Percentiles rank a stretch among this genome's conserved stretches.
Conservation (phyloP, 1,284 basidiomycete species). For the Uromyces viciae-fabae region DNA sequence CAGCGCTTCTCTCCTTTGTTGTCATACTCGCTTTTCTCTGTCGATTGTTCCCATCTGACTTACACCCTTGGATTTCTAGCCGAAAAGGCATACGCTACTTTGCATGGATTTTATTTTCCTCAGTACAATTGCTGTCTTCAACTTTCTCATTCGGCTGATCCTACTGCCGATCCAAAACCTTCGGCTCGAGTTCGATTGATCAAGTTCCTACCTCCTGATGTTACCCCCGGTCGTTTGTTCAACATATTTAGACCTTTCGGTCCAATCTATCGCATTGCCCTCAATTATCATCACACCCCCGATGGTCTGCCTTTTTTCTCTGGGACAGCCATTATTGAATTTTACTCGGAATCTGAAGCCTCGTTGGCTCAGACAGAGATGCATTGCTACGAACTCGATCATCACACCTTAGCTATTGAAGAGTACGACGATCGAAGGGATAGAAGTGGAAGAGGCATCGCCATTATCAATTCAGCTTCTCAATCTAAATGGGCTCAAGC, state of each 20-base stretch:
- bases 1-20: no score
- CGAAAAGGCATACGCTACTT: conserved; percentile 77
- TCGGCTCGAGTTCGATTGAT: conserved; percentile 64
- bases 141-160: conserved; percentile 69
- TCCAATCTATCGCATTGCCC: conserved; percentile 47
- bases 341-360: conserved; percentile 47
- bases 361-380: conserved; percentile 42
- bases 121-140: conserved; percentile 61
- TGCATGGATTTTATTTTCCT: conserved; percentile 69
- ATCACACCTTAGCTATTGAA: conserved; percentile 47
- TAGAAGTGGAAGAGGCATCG: conserved; percentile 1
- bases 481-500: conserved; percentile 42
- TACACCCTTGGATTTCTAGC: conserved; percentile 58
- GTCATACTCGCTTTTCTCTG: no score
- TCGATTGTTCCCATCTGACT: no score
- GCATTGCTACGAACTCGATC: conserved; percentile 48
- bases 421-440: conserved; percentile 46
- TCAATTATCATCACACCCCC: conserved; percentile 34
- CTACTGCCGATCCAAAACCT: conserved; percentile 67
- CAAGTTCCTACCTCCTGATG: conserved; percentile 67
- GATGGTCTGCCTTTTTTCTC: conserved; percentile 15
- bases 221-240: conserved; percentile 68
- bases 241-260: conserved; percentile 67
- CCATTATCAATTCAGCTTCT: background rate
- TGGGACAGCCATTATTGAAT: conserved; percentile 47